Evolutionary conservation across 495 filamentous ascomycete genomes (phyloP), one percentile per base, ranked within the genome.

Genomic region (Glonium stellatum): DNA sequence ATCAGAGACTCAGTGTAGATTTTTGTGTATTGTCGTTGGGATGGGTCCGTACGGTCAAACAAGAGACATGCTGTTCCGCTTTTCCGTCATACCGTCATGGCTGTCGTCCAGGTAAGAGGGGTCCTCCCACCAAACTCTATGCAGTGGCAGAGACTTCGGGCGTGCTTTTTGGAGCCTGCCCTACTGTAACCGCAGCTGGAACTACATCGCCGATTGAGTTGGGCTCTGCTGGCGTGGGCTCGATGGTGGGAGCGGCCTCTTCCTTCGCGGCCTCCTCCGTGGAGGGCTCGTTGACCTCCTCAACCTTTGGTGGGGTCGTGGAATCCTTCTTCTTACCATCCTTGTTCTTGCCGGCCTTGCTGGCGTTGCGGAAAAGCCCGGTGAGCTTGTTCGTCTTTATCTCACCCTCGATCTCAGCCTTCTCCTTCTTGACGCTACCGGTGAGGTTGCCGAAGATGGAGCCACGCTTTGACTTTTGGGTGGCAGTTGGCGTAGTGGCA

Each of bases 91-190:
- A 62, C 62, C 65, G 35, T 68, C 65, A 59, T 68, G 61, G 59
- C 59, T 61, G 55, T 68, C 65, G 59, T 68, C 37, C 55, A 65
- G 34, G 52, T 60, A 57, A 15, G 58, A 59, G 19, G 65, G 65
- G 47, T 67, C 61, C 58, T 68, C 62, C 65, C 62, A 65, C 65
- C 65, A 64, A 44, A 65, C 65, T 65, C 71, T 77, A 80, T 54
- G 75, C 75, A 48, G 78, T 69, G 21, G 76, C 68, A 59, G 74
- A 63, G 54, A 77, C 76, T 55, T 73, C 25, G 11, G 69, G 49
- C 19, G 67, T 67, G 54, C 66, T 65, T 35, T 71, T 65, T 22
- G 75, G 66, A 48, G 67, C 56, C 64, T 72, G 63, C 27, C 64
- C 72, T 55, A 70, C 68, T 44, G 54, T 46, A 51, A 73, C 71